Evolutionary conservation across 352 stramenopile genomes (phyloP).

Genomic region (Phytophthora litchii): DNA sequence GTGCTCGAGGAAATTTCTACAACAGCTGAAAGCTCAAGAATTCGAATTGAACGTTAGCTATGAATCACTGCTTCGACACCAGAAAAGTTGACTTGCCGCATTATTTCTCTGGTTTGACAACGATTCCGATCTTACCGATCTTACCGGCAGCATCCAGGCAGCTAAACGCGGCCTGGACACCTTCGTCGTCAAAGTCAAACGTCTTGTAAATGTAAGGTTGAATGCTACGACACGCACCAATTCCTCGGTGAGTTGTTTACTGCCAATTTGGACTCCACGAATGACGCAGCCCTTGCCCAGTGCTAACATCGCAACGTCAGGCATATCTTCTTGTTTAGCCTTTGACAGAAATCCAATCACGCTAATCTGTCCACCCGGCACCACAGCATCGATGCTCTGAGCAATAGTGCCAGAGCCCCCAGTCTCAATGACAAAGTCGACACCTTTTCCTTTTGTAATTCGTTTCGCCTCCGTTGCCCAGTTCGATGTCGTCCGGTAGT

Average conservation of each 20-base stretch:
- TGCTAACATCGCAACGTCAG: slow-evolving; percentile 15
- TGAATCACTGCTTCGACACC: too few relatives aligned
- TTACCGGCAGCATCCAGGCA: slow-evolving; percentile 18
- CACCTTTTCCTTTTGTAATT: slow-evolving; percentile 25
- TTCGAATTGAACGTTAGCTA: too few relatives aligned
- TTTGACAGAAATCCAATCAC: slow-evolving; percentile 28
- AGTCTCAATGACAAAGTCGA: slow-evolving; percentile 37
- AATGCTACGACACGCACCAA: slow-evolving; percentile 33
- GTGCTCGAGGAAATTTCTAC: too few relatives aligned
- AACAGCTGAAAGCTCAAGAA: too few relatives aligned
- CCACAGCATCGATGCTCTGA: slow-evolving; percentile 29
- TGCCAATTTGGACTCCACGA: slow-evolving; percentile 28
- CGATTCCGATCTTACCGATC: slow-evolving; percentile 37
- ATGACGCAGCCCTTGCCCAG: slow-evolving; percentile 28
- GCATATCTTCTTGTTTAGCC: slow-evolving; percentile 30
- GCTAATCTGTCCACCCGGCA: slow-evolving; percentile 21
- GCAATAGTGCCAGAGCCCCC: slow-evolving; percentile 33
- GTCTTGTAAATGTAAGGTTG: slow-evolving; percentile 31
- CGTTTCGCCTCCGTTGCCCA: slow-evolving; percentile 22
- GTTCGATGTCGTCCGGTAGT: slow-evolving; percentile 34
- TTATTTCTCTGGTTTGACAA: slow-evolving; percentile 3
- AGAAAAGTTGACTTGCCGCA: too few relatives aligned
- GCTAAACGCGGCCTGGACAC: slow-evolving; percentile 24
- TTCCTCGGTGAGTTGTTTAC: slow-evolving; percentile 27
- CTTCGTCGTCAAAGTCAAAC: slow-evolving; percentile 24